phyloP scores from a whole-genome alignment of 1,139 yeast species.

The Yamadazyma dendronema region DNA sequence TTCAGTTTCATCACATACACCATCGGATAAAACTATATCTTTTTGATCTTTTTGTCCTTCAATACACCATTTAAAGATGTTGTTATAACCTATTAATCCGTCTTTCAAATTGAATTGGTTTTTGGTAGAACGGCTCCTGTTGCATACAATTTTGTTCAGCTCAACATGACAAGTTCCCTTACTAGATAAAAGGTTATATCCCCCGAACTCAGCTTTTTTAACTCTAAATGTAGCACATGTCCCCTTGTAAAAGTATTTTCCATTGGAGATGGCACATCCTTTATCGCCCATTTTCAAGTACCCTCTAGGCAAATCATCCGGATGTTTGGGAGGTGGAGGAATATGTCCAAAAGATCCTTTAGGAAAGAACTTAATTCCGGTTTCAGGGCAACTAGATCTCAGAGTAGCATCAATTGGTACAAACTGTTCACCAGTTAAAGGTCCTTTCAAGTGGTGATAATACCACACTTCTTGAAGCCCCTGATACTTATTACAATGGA shows the following conservation, averaged over 20 bases:
- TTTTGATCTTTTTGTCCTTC: slow-evolving; percentile 54
- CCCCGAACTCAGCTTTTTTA: slow-evolving; percentile 61
- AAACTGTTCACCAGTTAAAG: slow-evolving; percentile 65
- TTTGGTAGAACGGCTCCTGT: slow-evolving; percentile 29
- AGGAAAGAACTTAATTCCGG: slow-evolving; percentile 74
- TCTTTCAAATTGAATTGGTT: slow-evolving; percentile 51
- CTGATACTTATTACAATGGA: slow-evolving; percentile 60
- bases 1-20: slow-evolving; percentile 28
- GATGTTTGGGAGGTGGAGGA: slow-evolving; percentile 24
- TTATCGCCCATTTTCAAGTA: slow-evolving; percentile 47
- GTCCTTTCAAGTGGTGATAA: slow-evolving; percentile 75
- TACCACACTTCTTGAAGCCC: slow-evolving; percentile 91
- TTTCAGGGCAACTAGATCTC: slow-evolving; percentile 60
- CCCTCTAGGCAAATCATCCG: slow-evolving; percentile 39
- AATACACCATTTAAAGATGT: slow-evolving; percentile 59
- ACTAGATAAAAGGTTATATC: slow-evolving; percentile 63
- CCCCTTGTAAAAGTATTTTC: slow-evolving; percentile 80
- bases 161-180: slow-evolving; percentile 72
- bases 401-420: slow-evolving; percentile 60
- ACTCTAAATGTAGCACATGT: slow-evolving; percentile 71
- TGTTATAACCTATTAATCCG: slow-evolving; percentile 59
- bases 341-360: slow-evolving; percentile 46
- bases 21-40: slow-evolving; percentile 50
- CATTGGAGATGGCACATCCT: slow-evolving; percentile 84
- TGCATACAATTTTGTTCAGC: slow-evolving; percentile 34